These are phyloP conservation scores for Helianthus annuus DNA, from an alignment of 129 eudicot genomes.

Conservation along the genomic window DNA sequence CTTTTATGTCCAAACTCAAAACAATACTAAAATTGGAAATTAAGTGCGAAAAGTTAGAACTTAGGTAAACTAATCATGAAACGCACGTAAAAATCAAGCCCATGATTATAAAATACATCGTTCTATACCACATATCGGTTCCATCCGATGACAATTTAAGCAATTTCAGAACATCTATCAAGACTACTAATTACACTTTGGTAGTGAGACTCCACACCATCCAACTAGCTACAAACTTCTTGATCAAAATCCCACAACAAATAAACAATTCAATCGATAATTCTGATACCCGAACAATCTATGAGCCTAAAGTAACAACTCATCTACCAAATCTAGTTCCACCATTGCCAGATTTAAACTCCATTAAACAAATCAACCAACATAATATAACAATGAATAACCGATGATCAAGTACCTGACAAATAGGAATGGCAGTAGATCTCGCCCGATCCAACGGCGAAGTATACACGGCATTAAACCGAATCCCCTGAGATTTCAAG, in stretches of 20 bases:
- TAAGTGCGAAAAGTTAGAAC: not conserved
- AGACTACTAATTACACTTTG: not conserved
- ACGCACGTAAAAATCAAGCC: not conserved
- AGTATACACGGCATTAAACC: slow-evolving; percentile 77
- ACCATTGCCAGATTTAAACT: not conserved
- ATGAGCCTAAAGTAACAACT: not conserved
- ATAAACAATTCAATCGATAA: not conserved
- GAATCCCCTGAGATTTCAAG: slow-evolving; percentile 79
- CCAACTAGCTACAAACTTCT: not conserved
- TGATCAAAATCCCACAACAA: not conserved
- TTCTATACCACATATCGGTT: not conserved
- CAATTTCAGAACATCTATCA: not conserved
- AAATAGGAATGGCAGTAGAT: slow-evolving; percentile 70
- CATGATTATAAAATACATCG: not conserved
- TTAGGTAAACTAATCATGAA: not conserved
- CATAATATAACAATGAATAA: not conserved
- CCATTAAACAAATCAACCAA: not conserved
- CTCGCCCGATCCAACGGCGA: slow-evolving; percentile 97
- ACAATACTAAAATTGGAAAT: not conserved
- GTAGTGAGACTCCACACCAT: not conserved
- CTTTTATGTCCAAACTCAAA: not conserved
- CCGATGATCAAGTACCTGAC: slow-evolving; percentile 57
- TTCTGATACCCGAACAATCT: not conserved
- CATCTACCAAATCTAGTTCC: not conserved
- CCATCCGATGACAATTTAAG: not conserved